Percentiles rank a stretch among this genome's conserved stretches.
Conservation (phyloP, 306 rosid species). For the Vicia sativa region DNA sequence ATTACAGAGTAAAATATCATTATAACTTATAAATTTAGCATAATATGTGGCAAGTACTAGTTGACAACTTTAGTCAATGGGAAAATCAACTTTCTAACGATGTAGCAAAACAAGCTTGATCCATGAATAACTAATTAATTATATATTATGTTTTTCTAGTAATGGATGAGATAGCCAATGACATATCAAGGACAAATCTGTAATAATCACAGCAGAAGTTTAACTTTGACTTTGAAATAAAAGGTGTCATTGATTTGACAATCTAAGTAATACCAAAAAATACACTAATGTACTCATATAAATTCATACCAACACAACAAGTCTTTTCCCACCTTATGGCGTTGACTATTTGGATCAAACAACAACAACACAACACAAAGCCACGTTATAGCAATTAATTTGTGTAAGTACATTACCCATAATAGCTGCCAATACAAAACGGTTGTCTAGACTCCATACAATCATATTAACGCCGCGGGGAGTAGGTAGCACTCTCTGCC, state of each 20-base stretch:
- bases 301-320: not conserved
- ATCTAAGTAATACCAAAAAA: constrained; percentile 22
- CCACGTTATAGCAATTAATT: constrained; percentile 9
- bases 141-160: not conserved
- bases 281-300: not conserved
- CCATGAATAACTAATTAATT: constrained; percentile 10
- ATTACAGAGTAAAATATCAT: constrained; percentile 23
- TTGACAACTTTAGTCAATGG: constrained; percentile 25
- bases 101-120: not conserved
- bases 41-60: constrained; percentile 18
- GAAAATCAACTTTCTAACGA: constrained; percentile 26
- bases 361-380: not conserved
- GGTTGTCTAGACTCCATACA: constrained; percentile 93
- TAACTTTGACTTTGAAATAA: not conserved
- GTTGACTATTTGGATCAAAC: not conserved
- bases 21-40: constrained; percentile 7
- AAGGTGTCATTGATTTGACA: constrained; percentile 19
- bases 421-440: constrained; percentile 93
- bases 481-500: constrained; percentile 82
- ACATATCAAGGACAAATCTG: constrained; percentile 4
- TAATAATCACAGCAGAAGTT: constrained; percentile 14
- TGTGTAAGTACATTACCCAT: constrained; percentile 63
- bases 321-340: not conserved
- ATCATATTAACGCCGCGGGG: constrained; percentile 97
- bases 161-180: constrained; percentile 11